Conservation (phyloP, 208 protist species). For the Trypanosoma brucei region DNA sequence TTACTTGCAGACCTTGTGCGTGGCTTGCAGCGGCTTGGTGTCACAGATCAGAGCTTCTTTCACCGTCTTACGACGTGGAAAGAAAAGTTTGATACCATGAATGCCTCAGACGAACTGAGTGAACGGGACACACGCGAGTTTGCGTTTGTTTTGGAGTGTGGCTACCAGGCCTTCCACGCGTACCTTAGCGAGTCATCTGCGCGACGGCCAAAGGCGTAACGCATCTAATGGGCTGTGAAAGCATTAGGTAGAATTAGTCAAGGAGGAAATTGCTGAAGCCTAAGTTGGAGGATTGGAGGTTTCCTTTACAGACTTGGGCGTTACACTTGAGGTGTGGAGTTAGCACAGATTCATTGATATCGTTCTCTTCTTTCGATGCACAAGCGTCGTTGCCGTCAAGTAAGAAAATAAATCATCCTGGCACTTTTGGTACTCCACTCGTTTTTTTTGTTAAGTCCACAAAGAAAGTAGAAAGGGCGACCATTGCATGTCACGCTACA, state of each 20-base stretch:
- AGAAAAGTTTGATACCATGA: slow-evolving; percentile 79
- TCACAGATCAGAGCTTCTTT: slow-evolving; percentile 52
- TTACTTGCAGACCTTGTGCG: slow-evolving; percentile 85
- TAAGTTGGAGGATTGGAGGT: too few species aligned
- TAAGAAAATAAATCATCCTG: too few species aligned
- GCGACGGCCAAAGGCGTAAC: slow-evolving; percentile 27
- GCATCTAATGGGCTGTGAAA: not conserved
- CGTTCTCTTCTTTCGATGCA: too few species aligned
- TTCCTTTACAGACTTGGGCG: too few species aligned
- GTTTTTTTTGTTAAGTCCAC: too few species aligned
- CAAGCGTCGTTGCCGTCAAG: too few species aligned
- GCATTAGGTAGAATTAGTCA: too few species aligned
- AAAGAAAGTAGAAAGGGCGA: too few species aligned
- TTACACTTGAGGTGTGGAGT: too few species aligned
- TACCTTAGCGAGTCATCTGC: slow-evolving; percentile 42
- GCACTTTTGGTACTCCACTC: too few species aligned
- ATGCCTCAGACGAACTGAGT: slow-evolving; percentile 85
- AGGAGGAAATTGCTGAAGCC: too few species aligned
- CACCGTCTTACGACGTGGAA: slow-evolving; percentile 66
- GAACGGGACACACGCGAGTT: slow-evolving; percentile 81
- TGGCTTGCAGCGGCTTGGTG: slow-evolving; percentile 40
- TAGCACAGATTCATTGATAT: too few species aligned
- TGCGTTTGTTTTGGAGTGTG: slow-evolving; percentile 87
- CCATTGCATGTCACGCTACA: slow-evolving; percentile 51
- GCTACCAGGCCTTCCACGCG: slow-evolving; percentile 74